Conservation (phyloP, 2,329 filamentous ascomycete genomes). For the Fusarium protoensiforme region DNA sequence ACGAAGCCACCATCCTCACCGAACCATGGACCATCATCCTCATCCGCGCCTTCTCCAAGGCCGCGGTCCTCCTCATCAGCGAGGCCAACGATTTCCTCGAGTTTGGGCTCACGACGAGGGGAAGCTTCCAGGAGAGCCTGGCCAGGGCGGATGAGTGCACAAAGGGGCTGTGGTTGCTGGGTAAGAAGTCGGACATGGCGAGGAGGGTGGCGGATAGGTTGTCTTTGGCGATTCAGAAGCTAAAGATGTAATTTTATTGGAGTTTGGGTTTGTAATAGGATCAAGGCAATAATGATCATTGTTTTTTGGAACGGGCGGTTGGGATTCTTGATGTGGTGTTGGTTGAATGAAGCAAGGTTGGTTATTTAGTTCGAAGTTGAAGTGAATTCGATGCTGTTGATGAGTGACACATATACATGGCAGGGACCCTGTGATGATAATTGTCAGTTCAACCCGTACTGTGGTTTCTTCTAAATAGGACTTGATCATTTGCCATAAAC, state of each 20-base stretch:
- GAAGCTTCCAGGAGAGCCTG: conserved; percentile 45
- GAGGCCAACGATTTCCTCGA: conserved; percentile 39
- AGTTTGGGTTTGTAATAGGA: background rate
- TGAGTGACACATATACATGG: background rate
- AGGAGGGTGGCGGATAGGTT: conserved; percentile 39
- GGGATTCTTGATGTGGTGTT: background rate
- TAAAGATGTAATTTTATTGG: conserved; percentile 2
- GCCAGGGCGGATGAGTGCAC: conserved; percentile 59
- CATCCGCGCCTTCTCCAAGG: conserved; percentile 63
- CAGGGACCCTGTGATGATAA: background rate
- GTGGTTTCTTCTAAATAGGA: background rate
- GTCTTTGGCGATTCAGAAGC: conserved; percentile 15
- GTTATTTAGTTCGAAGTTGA: background rate
- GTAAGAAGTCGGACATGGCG: conserved; percentile 64
- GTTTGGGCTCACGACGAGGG: conserved; percentile 28
- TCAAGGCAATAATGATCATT: background rate
- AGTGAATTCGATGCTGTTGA: background rate
- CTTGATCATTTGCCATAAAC: background rate
- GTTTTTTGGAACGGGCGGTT: background rate
- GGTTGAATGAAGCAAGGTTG: background rate
- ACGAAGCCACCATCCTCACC: conserved; percentile 64
- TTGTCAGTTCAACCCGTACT: background rate
- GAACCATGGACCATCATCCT: conserved; percentile 70
- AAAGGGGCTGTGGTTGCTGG: conserved; percentile 63
- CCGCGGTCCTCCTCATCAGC: conserved; percentile 52